These are phyloP conservation scores for Schizophyllum amplum DNA, from an alignment of 1,284 basidiomycete species.

Conservation along the genomic window DNA sequence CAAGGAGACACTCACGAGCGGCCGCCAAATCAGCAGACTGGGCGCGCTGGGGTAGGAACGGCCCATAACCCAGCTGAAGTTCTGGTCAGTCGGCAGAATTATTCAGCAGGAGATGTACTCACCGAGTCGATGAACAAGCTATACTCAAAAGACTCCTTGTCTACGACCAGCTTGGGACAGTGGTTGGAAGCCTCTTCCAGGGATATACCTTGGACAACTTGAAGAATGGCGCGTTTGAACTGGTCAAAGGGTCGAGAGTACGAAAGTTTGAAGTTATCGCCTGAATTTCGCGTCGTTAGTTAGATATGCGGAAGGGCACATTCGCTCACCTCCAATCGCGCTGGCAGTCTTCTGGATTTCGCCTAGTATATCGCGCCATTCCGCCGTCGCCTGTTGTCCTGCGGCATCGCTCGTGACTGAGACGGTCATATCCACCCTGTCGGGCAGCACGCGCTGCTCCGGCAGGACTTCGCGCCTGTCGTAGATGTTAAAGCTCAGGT, in stretches of 20 bases:
- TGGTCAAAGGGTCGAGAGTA: not conserved
- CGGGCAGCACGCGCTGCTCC: no score
- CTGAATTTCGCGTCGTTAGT: no score
- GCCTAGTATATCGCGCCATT: not conserved
- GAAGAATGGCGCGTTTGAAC: not conserved
- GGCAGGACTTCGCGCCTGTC: no score
- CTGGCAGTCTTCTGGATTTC: not conserved
- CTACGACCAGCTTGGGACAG: not conserved
- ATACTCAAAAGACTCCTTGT: not conserved
- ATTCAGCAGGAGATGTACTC: not conserved
- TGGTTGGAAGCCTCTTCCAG: not conserved
- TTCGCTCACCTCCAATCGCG: not conserved
- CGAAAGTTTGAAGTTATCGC: not conserved
- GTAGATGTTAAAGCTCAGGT: no score
- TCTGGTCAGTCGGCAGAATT: not conserved
- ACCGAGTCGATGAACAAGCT: not conserved
- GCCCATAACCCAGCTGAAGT: not conserved
- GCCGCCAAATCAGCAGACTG: not conserved
- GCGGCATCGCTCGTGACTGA: not conserved
- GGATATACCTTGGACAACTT: no score
- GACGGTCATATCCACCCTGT: not conserved
- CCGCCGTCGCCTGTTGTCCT: not conserved
- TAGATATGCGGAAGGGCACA: not conserved
- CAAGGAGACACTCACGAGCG: not conserved
- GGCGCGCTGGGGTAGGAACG: not conserved